Conservation (phyloP, 805 yeast genomes). For the Candida saitoana region DNA sequence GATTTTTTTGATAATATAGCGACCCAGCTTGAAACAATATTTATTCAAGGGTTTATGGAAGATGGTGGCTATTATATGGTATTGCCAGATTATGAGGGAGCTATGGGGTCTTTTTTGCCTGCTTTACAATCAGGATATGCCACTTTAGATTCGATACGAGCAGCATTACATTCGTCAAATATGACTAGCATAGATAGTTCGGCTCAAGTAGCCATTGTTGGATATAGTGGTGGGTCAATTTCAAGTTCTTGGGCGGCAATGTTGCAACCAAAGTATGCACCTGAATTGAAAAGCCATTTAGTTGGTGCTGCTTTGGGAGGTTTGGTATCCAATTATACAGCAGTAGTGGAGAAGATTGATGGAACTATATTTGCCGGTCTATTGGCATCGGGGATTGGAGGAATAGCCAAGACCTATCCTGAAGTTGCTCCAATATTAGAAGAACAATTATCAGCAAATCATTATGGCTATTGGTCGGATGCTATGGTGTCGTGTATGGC, state of each 20-base stretch:
- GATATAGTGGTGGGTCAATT: constrained; percentile 31
- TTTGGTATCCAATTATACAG: constrained; percentile 21
- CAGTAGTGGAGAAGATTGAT: constrained; percentile 15
- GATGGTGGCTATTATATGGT: constrained; percentile 19
- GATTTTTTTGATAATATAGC: constrained; percentile 8
- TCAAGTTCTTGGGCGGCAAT: constrained; percentile 27
- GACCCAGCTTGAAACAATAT: constrained; percentile 15
- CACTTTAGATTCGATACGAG: constrained; percentile 23
- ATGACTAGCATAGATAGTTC: constrained; percentile 16
- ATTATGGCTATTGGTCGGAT: background rate
- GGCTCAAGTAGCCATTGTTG: constrained; percentile 22
- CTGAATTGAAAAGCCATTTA: constrained; percentile 14
- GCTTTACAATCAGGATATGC: constrained; percentile 21
- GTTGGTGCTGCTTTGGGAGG: constrained; percentile 30
- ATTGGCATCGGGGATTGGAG: constrained; percentile 19
- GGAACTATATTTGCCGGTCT: constrained; percentile 22
- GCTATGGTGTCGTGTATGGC: background rate
- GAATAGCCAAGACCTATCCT: constrained; percentile 23
- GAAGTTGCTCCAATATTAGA: constrained; percentile 10
- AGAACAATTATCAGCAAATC: constrained; percentile 4
- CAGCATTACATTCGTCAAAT: constrained; percentile 14
- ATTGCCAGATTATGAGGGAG: constrained; percentile 27
- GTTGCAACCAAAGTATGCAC: constrained; percentile 27
- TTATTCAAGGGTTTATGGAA: constrained; percentile 14
- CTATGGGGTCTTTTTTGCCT: constrained; percentile 21